Base-by-base conservation (phyloP, 2,329 filamentous ascomycete species). In the Colletotrichum gigasporum region DNA sequence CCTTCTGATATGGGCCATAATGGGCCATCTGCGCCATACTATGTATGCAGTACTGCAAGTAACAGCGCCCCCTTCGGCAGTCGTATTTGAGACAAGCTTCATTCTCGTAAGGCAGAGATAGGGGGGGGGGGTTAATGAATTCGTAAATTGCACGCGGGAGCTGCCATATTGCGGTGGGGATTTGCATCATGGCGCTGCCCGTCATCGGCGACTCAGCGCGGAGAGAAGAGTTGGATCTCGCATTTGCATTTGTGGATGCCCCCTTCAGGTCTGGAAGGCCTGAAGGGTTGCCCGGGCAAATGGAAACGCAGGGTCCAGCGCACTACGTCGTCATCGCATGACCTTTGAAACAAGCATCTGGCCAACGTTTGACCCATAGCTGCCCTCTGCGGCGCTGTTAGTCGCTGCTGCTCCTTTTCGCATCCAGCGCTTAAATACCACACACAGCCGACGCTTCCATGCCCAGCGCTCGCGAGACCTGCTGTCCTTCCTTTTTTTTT, bases 321-420 rank as follows among this genome's bases (percentile, higher is more conserved):
- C 39, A 37, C 54, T 20, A 26, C 44, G 24, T 52, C 60, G 60
- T 63, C 60, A 63, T 63, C 48, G 55, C 55, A 48, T 28, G 32
- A 60, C 55, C 30, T n/a, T n/a, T 64, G 61, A 64, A 64, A 64
- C 61, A 48, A 54, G 37, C 55, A 44, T 51, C 56, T 53, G 54
- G 60, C 54, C 60, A 60, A 37, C 39, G 60, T 63, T 60, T 63
- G 60, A 63, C 60, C 60, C 60, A 60, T 63, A n/a, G n/a, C n/a
- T n/a, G n/a, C n/a, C 26, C 50, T 14, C 24, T 39, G 24, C 12
- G 44, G 28, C 28, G 42, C 2, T 28, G 35, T 34, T 7, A 42
- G 45, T 24, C 48, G 32, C 57, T 26, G 34, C 16, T 42, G 22
- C 48, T 34, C n/a, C 47, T 34, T 42, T 35, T 24, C 22, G 26